Conservation (phyloP, 108 stramenopile species). For the Conticribra guillardii region DNA sequence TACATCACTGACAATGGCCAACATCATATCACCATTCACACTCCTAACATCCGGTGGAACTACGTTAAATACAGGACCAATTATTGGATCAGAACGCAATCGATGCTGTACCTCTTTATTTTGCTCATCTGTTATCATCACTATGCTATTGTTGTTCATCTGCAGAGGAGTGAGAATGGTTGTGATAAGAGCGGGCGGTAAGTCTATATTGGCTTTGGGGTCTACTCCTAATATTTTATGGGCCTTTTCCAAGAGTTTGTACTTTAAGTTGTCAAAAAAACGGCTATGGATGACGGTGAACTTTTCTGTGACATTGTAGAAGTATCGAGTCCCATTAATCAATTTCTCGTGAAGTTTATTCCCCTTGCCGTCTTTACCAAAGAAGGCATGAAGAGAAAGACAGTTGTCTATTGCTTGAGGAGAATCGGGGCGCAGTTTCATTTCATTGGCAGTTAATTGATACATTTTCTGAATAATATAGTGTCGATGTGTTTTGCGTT, state of each 20-base stretch:
- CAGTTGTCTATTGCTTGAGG: neutral
- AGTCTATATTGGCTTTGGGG: neutral
- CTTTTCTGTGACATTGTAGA: neutral
- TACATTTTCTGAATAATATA: neutral
- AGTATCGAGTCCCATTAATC: neutral
- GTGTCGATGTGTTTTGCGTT: neutral
- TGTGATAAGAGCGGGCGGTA: neutral
- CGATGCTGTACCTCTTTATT: neutral
- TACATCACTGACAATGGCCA: neutral
- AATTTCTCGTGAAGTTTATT: neutral
- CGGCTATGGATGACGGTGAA: conserved; percentile 5
- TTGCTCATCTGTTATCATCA: conserved; percentile 4
- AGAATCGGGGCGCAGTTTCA: neutral
- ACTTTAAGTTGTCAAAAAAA: neutral
- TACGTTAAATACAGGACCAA: neutral
- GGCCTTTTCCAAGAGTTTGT: neutral
- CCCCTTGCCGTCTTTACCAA: neutral
- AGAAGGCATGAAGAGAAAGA: neutral
- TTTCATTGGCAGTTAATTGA: conserved; percentile 3
- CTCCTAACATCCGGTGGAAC: conserved; percentile 1
- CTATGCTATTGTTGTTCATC: conserved; percentile 1
- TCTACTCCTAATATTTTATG: neutral
- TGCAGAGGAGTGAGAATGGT: neutral
- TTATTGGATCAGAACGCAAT: neutral
- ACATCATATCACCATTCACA: neutral